phyloP scores from a whole-genome alignment of 108 stramenopile species.

The Seminavis robusta region DNA sequence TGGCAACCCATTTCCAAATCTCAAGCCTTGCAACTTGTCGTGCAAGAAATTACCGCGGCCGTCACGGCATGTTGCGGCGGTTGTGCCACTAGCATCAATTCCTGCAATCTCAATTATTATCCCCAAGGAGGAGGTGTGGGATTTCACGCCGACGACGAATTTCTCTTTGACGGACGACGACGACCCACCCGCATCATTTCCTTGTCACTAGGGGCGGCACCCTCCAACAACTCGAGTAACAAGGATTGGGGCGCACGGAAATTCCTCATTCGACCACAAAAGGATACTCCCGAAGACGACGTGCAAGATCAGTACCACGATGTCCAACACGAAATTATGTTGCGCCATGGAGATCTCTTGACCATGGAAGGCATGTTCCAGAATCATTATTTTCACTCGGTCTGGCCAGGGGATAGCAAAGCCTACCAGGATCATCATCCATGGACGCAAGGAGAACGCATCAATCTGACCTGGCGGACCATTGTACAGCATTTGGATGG shows the following conservation, averaged over 20 bases:
- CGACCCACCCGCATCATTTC: constrained; percentile 25
- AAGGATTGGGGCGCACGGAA: constrained; percentile 16
- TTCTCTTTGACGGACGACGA: constrained; percentile 31
- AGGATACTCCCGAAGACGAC: constrained; percentile 1
- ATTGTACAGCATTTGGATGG: constrained; percentile 36
- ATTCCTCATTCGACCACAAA: constrained; percentile 24
- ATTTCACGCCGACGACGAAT: constrained; percentile 40
- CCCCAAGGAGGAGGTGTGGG: constrained; percentile 36
- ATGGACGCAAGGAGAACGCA: constrained; percentile 27
- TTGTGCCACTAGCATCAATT: constrained; percentile 6
- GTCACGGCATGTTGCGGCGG: not conserved
- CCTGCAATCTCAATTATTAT: constrained; percentile 36
- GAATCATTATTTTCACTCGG: constrained; percentile 30
- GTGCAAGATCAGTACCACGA: not conserved
- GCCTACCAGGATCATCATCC: constrained; percentile 13
- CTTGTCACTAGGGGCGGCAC: constrained; percentile 19
- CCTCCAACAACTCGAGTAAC: not conserved
- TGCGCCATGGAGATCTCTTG: constrained; percentile 32
- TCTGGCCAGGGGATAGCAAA: constrained; percentile 31
- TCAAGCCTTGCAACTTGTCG: constrained; percentile 1
- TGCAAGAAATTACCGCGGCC: constrained; percentile 18
- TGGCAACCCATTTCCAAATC: constrained; percentile 18
- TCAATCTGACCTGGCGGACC: constrained; percentile 41
- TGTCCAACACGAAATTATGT: constrained; percentile 9
- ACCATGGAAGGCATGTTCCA: constrained; percentile 43